A percentile compares a stretch with the other conserved stretches of the same genome.
phyloP scores from a whole-genome alignment of 2,329 filamentous ascomycete species.

The Pyricularia pennisetigena region DNA sequence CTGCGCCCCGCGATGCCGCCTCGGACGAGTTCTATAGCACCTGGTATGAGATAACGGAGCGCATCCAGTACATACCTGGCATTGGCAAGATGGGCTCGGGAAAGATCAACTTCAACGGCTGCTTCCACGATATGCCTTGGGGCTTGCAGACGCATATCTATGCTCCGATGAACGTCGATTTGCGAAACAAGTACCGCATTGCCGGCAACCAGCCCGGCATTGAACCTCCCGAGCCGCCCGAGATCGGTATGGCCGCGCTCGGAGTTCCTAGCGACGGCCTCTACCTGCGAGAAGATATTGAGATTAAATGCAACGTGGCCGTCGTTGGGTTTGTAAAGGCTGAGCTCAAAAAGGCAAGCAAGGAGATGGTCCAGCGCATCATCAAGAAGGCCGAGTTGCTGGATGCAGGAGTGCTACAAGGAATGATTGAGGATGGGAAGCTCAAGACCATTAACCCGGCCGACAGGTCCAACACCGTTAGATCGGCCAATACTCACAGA shows the following conservation, averaged over 20 bases:
- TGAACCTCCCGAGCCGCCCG: slow-evolving; percentile 49
- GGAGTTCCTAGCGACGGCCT: slow-evolving; percentile 54
- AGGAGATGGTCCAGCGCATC: slow-evolving; percentile 57
- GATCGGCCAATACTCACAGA: slow-evolving; percentile 9
- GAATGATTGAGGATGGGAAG: slow-evolving; percentile 57
- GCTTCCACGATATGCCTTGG: slow-evolving; percentile 64
- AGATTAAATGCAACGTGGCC: slow-evolving; percentile 59
- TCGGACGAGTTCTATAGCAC: slow-evolving; percentile 64
- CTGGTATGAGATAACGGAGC: slow-evolving; percentile 64
- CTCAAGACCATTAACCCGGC: slow-evolving; percentile 49
- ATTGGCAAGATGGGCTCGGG: slow-evolving; percentile 54
- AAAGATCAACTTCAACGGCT: slow-evolving; percentile 59
- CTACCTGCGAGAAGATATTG: slow-evolving; percentile 61
- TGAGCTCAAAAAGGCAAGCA: slow-evolving; percentile 55
- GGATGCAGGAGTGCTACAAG: slow-evolving; percentile 54
- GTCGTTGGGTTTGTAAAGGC: slow-evolving; percentile 57
- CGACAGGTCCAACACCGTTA: slow-evolving; percentile 29
- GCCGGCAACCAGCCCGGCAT: slow-evolving; percentile 58
- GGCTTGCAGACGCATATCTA: slow-evolving; percentile 64
- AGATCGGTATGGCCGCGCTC: slow-evolving; percentile 49
- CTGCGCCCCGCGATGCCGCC: slow-evolving; percentile 56
- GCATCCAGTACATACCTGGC: slow-evolving; percentile 58
- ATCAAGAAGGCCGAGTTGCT: slow-evolving; percentile 63
- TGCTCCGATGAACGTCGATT: slow-evolving; percentile 55
- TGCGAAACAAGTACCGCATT: slow-evolving; percentile 60